phyloP scores from a whole-genome alignment of 2,329 filamentous ascomycete species.

The Thyridium curvatum region DNA sequence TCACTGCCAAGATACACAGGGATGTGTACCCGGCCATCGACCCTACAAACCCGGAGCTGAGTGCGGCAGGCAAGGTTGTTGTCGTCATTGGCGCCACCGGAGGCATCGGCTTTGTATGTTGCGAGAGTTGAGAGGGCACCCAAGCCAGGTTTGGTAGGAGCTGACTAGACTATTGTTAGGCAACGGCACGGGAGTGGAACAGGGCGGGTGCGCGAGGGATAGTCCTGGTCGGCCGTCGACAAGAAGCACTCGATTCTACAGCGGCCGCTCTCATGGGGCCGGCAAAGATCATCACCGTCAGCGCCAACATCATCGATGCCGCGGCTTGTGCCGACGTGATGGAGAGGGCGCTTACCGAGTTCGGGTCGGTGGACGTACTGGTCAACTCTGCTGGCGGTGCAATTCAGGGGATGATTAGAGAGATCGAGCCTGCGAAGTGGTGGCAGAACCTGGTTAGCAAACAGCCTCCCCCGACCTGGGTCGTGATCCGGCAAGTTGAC shows the following conservation, averaged over 20 bases:
- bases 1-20: slow-evolving; percentile 15
- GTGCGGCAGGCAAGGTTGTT: slow-evolving; percentile 13
- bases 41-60: slow-evolving; percentile 11
- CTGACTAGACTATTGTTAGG: slow-evolving; percentile 9
- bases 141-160: too few species aligned
- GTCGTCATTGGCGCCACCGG: slow-evolving; percentile 16
- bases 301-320: not conserved
- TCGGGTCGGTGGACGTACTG: slow-evolving; percentile 15
- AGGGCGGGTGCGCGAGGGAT: slow-evolving; percentile 18
- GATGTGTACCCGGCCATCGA: slow-evolving; percentile 16
- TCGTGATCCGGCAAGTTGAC: too few species aligned
- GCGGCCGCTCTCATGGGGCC: not conserved
- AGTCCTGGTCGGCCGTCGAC: slow-evolving; percentile 20
- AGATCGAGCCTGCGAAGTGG: slow-evolving; percentile 10
- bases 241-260: slow-evolving; percentile 1
- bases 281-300: not conserved
- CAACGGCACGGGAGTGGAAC: slow-evolving; percentile 14
- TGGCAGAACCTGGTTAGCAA: slow-evolving; percentile 9
- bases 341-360: slow-evolving; percentile 9
- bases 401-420: slow-evolving; percentile 8
- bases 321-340: slow-evolving; percentile 8
- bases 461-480: too few species aligned
- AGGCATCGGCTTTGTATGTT: slow-evolving; percentile 19
- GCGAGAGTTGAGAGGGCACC: too few species aligned
- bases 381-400: slow-evolving; percentile 14